Evolutionary conservation across 2,329 filamentous ascomycete genomes (phyloP), one percentile per base, ranked within the genome.

Genomic region (Stachybotrys echinatus): DNA sequence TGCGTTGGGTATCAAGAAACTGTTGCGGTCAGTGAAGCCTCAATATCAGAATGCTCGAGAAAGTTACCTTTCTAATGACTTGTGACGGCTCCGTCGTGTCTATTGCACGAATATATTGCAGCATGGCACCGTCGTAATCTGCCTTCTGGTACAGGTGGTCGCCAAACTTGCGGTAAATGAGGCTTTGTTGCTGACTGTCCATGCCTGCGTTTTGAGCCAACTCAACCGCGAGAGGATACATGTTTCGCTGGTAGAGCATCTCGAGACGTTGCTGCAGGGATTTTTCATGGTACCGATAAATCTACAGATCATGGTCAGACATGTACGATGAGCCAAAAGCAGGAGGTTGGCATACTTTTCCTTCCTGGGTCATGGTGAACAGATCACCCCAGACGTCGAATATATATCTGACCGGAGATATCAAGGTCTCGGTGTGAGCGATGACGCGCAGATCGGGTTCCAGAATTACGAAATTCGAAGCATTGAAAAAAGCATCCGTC

Each of bases 91-190:
- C 92, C 0, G 92, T 97, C 52, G 89, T 94, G 63, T 96, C 92
- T 52, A 99, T 96, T 0, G 95, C 92, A 58, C 90, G 88, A 54
- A 99, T 84, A 64, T 99, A 99, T 66, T 97, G 94, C 60, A 95
- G 87, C 95, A 99, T 99, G n/a, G 95, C 92, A 6, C 89, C 94
- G 63, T 99, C 94, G 62, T 92, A 99, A 63, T 96, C 92, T 5
- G 88, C 90, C 62, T 95, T 96, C 56, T 95, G 89, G 61, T 99
- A 97, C 4, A 97, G 71, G 61, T 92, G 89, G 65, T 99, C 94
- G 12, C 92, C 94, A 66, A 96, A 97, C 64, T 87, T 92, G 51
- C 92, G 85, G 63, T 92, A 95, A 51, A 99, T 99, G 51, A 88
- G 76, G 60, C 95, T 96, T 60, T 95, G 89, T 66, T 96, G 89